A percentile compares a stretch with the other conserved stretches of the same genome.
Conservation (phyloP, 164 flowering plant species). For the Tinospora cordifolia region DNA sequence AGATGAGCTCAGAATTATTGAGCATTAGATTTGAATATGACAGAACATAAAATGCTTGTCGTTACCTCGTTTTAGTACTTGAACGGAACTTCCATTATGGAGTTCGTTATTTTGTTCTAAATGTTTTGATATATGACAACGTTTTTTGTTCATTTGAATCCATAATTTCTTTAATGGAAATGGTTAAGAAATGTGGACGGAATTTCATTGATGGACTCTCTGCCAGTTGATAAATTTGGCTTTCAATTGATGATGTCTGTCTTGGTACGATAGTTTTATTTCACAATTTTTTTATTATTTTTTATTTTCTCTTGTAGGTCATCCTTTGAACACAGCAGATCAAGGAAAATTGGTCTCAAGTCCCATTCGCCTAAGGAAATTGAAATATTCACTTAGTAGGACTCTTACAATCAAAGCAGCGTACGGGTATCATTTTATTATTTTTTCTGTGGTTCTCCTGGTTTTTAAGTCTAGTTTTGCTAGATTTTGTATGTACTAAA, state of each 20-base stretch:
- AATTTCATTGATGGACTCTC: too few species aligned
- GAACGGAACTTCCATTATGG: not conserved
- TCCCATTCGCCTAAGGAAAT: constrained; percentile 19
- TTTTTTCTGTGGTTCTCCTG: not conserved
- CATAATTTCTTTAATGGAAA: not conserved
- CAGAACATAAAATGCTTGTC: too few species aligned
- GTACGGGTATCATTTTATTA: constrained; percentile 32
- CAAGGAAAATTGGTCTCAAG: constrained; percentile 27
- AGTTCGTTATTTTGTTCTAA: not conserved
- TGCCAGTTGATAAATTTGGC: too few species aligned
- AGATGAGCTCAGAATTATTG: too few species aligned
- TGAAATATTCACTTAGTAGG: constrained; percentile 25
- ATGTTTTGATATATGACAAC: not conserved
- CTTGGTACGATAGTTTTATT: not conserved
- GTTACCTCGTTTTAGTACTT: not conserved
- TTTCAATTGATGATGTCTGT: not conserved
- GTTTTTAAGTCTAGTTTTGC: not conserved
- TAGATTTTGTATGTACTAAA: not conserved
- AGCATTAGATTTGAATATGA: not conserved
- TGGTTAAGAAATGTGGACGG: too few species aligned
- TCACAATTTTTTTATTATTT: not conserved
- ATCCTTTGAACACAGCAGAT: constrained; percentile 33
- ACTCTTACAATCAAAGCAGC: constrained; percentile 41
- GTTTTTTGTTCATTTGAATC: not conserved
- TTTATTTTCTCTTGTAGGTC: constrained; percentile 22